Evolutionary conservation across 2,329 filamentous ascomycete genomes (phyloP), one percentile per base, ranked within the genome.

Genomic region (Akanthomyces uredinophilus): DNA sequence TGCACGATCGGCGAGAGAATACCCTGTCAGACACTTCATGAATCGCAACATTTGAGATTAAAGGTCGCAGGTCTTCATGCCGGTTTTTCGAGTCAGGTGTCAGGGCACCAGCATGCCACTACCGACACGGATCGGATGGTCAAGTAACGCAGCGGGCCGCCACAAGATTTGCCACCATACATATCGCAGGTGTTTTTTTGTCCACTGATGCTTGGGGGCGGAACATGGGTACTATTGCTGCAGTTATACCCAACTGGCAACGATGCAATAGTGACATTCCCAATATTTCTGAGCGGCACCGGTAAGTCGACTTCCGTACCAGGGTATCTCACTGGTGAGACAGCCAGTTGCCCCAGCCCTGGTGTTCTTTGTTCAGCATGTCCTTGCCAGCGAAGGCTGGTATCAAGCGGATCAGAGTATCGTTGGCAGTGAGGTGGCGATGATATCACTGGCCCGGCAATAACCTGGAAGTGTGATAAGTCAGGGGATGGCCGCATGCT

Each of bases 381-480:
- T 29, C 50, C n/a, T 27, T 20, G 32, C 35, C 20, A 20, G 13
- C 32, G 14, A 53, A 53, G 50, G 16, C n/a, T 39, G 32, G 20
- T 22, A 29, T n/a, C 24, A 44, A 52, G 29, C 50, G 49, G 29
- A 52, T 53, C 39, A 60, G 20, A 11, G 41, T 24, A 47, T 44
- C 58, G 29, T 41, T 29, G 24, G 20, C 32, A 51, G 16, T 27
- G n/a, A 52, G 37, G 22, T 32, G 29, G 47, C 39, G 13, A 53
- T 27, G 58, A 60, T 60, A 53, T 54, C 58, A 54, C 10, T 60
- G 50, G 58, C 53, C 32, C 60, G 60, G 60, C 27, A 62, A 62
- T 62, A 62, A 62, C 43, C 60, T 62, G 60, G 60, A 55, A 46
- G 27, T 56, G 52, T 56, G 53, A 62, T 53, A 37, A 43, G 46